Base-by-base conservation (phyloP, 176 grass and related monocot species). In the Avena eriantha region DNA sequence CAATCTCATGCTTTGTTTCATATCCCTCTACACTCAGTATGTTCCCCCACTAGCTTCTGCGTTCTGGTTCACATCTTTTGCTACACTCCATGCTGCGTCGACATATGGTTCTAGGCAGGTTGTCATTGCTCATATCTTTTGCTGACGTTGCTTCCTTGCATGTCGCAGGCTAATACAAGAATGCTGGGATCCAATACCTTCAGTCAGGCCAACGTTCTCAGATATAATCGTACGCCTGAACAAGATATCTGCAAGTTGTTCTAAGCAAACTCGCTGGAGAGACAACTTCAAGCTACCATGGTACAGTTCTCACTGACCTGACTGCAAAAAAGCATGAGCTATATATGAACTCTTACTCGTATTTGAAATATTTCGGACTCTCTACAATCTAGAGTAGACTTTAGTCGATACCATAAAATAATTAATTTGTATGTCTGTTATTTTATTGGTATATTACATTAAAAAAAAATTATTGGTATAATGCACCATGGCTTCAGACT, bases 221-320 rank as follows among this genome's bases (percentile, higher is more conserved):
- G 95, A 95, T 80, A 98, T 95, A 92, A 93, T 98, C 79, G 66
- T 78, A 41, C 89, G 93, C 15, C 84, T 98, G 83, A 90, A 88
- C 73, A 95, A 85, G 84, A 92, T 95, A 70, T 56, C 69, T 17
- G 61, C 72, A 19, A 87, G 24, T 53, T 87, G 22, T 86, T 65
- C 77, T 12, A 98, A 93, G 79, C 93, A 84, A 66, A 79, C 46
- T 71, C 83, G 89, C 24, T 95, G 93, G 95, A 98, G 73, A 86
- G 93, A 91, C 85, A 91, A 80, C 64, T 92, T 98, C 51, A 98
- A 95, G 81, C 80, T 95, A 39, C 96, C 90, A 61, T 98, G 91
- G 96, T 95, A 87, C 61, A 76, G 23, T 26, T 78, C 84, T 84
- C 41, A 47, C 55, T 48, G 64, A 77, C 47, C 33, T 78, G 26